Evolutionary conservation across 441 rosid species (phyloP), one percentile per base, ranked within the genome.

Genomic region (Populus hybrid): DNA sequence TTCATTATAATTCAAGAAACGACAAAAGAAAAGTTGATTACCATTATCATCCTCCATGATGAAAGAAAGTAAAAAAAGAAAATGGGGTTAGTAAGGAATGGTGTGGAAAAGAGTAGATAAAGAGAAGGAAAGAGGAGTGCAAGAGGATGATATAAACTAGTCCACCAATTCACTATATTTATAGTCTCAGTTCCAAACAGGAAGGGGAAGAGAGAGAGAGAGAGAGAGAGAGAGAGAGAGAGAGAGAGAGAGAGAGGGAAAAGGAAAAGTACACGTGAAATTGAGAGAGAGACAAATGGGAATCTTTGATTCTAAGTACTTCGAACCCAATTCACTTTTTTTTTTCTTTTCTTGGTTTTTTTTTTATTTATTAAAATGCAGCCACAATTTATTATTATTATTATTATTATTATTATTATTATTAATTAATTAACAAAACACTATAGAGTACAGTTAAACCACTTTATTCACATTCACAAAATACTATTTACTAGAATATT

Each of bases 41-140:
- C 85, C 83, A 9, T 72, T 77, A 80, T 64, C 79, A 32, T 74
- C 81, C 57, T 80, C 85, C 83, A 83, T 79, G 71, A 61, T 70
- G 40, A 59, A 14, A 23, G 30, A 40, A 12, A 69, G 16, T 67
- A 8, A 57, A 18, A 42, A 71, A 38, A 19, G 28, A 42, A 72
- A 65, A 42, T 36, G 30, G 30, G 74, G 59, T 21, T 46, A 46
- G 12, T 12, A 8, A 30, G 32, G 38, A 57, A 38, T 35, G 35
- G 16, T 14, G 67, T 7, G 35, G 35, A 9, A 18, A 2, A 30
- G 67, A 57, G 46, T 30, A 10, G 73, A 42, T 21, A 42, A 26
- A 42, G 57, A 71, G 26, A 23, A 2, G 26, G 26, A 32, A 16
- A 8, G 26, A 36, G 10, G 34, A 3, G 73, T n/a, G 59, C 26